Percentiles rank a stretch among this genome's conserved stretches.
Conservation (phyloP, 106 monocot genomes). For the Chionographis japonica region DNA sequence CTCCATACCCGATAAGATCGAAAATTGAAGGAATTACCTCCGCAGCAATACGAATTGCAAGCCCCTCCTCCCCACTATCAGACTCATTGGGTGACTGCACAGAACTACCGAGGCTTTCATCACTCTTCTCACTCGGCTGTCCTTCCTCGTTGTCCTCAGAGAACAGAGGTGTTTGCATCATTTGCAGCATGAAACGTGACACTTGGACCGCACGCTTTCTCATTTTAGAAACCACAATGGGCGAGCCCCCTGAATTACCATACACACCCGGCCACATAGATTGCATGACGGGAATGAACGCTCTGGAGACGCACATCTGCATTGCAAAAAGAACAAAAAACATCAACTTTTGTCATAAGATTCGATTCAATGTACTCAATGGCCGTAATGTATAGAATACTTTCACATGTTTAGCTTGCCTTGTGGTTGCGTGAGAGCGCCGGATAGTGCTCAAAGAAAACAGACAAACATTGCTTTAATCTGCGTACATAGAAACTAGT, state of each 20-base stretch:
- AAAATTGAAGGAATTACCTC: conserved; percentile 47
- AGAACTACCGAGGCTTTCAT: conserved; percentile 16
- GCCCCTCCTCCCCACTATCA: conserved; percentile 69
- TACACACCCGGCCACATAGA: conserved; percentile 89
- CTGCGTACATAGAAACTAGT: conserved; percentile 23
- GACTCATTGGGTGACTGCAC: conserved; percentile 26
- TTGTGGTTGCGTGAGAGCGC: conserved; percentile 62
- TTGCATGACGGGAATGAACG: conserved; percentile 76
- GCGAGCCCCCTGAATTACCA: conserved; percentile 61
- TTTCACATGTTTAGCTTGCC: conserved; percentile 32
- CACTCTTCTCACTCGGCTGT: conserved; percentile 13
- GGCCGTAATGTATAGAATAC: not conserved
- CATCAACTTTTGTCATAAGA: not conserved
- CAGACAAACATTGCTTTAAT: conserved; percentile 88
- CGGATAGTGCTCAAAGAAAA: conserved; percentile 93
- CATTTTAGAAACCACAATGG: conserved; percentile 43
- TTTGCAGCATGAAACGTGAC: conserved; percentile 84
- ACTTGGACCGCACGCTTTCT: conserved; percentile 68
- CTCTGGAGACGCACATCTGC: conserved; percentile 70
- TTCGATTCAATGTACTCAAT: not conserved
- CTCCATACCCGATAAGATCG: no score
- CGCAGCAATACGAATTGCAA: conserved; percentile 80
- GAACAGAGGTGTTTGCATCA: conserved; percentile 78
- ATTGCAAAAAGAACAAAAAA: not conserved
- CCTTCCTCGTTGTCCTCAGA: conserved; percentile 33